These are phyloP conservation scores for Fusarium succisae DNA, from an alignment of 2,329 filamentous ascomycete genomes.

Conservation along the genomic window DNA sequence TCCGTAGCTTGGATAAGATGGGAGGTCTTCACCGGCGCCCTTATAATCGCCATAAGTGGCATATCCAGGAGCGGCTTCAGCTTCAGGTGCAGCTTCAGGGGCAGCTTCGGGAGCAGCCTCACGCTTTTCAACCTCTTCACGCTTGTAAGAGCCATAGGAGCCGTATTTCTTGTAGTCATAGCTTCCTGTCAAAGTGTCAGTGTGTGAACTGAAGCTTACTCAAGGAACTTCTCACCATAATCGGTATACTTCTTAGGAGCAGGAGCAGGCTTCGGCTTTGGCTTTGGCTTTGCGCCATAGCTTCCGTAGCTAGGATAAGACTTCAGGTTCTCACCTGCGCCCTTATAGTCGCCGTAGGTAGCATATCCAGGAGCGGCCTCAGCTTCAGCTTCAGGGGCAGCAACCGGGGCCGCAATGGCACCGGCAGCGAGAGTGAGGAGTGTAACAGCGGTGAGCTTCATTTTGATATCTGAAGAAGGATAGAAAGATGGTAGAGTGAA, in stretches of 20 bases:
- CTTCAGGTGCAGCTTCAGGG: neutral
- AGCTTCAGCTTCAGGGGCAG: constrained; percentile 20
- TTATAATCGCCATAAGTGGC: neutral
- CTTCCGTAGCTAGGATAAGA: neutral
- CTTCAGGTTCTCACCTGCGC: neutral
- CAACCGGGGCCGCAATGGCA: constrained; percentile 38
- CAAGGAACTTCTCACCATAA: neutral
- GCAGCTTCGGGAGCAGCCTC: neutral
- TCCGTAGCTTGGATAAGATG: neutral
- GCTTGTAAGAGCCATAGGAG: constrained; percentile 18
- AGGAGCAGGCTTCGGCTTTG: neutral
- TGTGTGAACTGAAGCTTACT: neutral
- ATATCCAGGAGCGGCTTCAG: neutral
- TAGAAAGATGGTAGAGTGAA: neutral
- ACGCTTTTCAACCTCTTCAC: neutral
- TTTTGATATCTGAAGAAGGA: constrained; percentile 21
- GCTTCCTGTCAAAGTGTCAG: neutral
- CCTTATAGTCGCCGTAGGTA: neutral
- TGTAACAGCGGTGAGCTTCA: constrained; percentile 45
- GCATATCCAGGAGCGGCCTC: constrained; percentile 2
- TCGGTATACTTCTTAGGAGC: constrained; percentile 9
- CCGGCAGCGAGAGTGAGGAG: constrained; percentile 40
- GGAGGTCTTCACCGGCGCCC: neutral
- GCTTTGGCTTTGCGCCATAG: constrained; percentile 4
- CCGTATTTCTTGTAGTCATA: constrained; percentile 27